Percentiles rank a stretch among this genome's conserved stretches.
These are phyloP conservation scores for Knoxdaviesia proteae DNA, from an alignment of 2,329 filamentous ascomycete species.

Conservation along the genomic window DNA sequence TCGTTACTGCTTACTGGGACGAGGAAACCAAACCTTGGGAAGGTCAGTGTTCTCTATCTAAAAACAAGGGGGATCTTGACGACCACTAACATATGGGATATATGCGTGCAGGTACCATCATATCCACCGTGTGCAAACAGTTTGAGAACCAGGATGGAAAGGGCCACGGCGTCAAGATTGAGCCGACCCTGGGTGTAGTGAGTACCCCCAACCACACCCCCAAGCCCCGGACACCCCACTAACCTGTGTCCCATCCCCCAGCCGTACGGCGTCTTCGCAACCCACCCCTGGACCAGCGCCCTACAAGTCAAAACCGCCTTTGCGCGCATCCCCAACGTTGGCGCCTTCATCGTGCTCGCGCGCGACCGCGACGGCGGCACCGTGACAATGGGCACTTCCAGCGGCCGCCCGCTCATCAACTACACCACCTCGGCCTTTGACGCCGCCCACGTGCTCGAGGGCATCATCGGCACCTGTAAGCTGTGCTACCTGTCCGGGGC, in stretches of 20 bases:
- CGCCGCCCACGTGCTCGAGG: constrained; percentile 48
- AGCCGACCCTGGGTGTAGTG: constrained; percentile 50
- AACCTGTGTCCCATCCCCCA: constrained; percentile 13
- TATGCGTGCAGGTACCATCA: constrained; percentile 38
- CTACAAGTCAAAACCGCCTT: constrained; percentile 52
- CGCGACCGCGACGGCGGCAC: constrained; percentile 58
- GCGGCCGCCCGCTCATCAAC: constrained; percentile 42
- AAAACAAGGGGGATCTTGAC: background rate
- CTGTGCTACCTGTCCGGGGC: constrained; percentile 64
- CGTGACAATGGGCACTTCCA: constrained; percentile 50
- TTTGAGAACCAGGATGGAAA: constrained; percentile 65
- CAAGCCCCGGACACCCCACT: constrained; percentile 2
- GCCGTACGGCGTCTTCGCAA: constrained; percentile 41
- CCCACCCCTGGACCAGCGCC: constrained; percentile 45
- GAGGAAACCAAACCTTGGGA: constrained; percentile 53
- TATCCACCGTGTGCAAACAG: constrained; percentile 57
- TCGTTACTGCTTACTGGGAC: constrained; percentile 40
- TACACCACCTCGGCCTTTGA: constrained; percentile 58
- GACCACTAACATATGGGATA: background rate
- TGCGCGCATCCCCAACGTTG: constrained; percentile 47
- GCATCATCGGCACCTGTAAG: constrained; percentile 49
- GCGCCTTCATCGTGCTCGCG: constrained; percentile 50
- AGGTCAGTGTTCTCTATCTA: constrained; percentile 11
- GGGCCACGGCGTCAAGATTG: constrained; percentile 68
- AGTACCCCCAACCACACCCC: constrained; percentile 8